Evolutionary conservation across 2,329 filamentous ascomycete genomes (phyloP).

Genomic region (Cladosporium sp.): DNA sequence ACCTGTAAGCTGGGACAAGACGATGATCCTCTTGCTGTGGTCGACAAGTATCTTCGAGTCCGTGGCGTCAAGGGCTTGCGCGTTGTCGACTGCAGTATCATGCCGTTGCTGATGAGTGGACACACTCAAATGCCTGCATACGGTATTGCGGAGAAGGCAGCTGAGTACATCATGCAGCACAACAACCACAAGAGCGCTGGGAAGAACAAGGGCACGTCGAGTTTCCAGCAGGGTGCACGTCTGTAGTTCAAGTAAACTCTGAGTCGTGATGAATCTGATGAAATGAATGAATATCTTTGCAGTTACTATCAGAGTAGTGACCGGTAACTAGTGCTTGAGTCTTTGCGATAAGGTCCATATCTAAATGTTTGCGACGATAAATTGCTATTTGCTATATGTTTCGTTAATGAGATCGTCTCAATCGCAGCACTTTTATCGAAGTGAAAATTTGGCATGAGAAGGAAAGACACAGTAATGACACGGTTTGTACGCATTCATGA

Average conservation of each 20-base stretch:
- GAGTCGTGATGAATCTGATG: neutral
- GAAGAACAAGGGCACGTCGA: neutral
- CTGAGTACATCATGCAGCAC: slow-evolving; percentile 52
- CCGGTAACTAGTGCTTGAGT: no score
- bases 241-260: neutral
- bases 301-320: neutral
- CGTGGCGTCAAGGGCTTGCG: slow-evolving; percentile 56
- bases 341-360: neutral
- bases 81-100: slow-evolving; percentile 57
- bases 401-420: neutral
- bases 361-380: neutral
- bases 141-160: slow-evolving; percentile 58
- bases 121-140: slow-evolving; percentile 62
- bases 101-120: slow-evolving; percentile 54
- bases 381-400: neutral
- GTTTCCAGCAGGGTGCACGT: slow-evolving; percentile 6
- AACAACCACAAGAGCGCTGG: slow-evolving; percentile 6
- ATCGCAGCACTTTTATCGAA: neutral
- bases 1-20: slow-evolving; percentile 59
- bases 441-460: neutral
- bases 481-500: neutral
- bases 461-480: neutral
- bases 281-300: neutral
- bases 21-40: slow-evolving; percentile 53
- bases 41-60: slow-evolving; percentile 57